Base-by-base conservation (phyloP, 805 yeast genomes). In the Tetrapisispora fleetii region DNA sequence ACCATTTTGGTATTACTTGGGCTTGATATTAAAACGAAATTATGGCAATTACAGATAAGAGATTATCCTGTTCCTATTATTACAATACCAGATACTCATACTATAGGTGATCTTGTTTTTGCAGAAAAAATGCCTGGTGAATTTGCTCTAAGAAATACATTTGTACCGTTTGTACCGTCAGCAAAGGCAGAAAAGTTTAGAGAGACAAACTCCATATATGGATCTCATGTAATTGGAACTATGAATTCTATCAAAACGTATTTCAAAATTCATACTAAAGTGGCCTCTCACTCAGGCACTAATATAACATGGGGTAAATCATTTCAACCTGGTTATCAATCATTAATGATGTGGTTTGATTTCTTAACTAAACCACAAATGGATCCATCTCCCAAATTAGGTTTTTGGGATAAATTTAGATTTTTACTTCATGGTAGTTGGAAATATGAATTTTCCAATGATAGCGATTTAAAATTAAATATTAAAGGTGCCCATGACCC, bases 391-490 rank as follows among this genome's bases (percentile, higher is more conserved):
- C 67, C 72, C 9, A 79, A 78, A 52, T 57, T 82, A 8, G 89
- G 89, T 4, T 79, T 81, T 55, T 82, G 89, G 89, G 89, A 82
- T 62, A 82, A 82, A 54, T 58, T 80, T 38, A 71, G 84, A 2
- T 67, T 78, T 21, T 56, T 76, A 8, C 56, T 76, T 19, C 87
- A 81, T 52, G 84, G 84, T 4, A 68, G 63, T 42, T 67, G 78
- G 53, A 65, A 57, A 3, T 77, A 80, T 53, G 62, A 71, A 21
- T 71, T 81, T 51, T 60, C 68, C 2, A 68, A 72, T 45, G 50
- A 57, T 2, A 71, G 71, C 52, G 82, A 80, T 45, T 63, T 82
- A n/a, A 75, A 79, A 54, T 67, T 82, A 28, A 81, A 80, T 56
- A 79, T 81, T 48, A 82, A 81, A 56, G 76, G 84, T 40, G 76